Evolutionary conservation across 2,329 filamentous ascomycete species (phyloP), one percentile per base, ranked within the genome.

Genomic region (Amesomyces nigricolor): DNA sequence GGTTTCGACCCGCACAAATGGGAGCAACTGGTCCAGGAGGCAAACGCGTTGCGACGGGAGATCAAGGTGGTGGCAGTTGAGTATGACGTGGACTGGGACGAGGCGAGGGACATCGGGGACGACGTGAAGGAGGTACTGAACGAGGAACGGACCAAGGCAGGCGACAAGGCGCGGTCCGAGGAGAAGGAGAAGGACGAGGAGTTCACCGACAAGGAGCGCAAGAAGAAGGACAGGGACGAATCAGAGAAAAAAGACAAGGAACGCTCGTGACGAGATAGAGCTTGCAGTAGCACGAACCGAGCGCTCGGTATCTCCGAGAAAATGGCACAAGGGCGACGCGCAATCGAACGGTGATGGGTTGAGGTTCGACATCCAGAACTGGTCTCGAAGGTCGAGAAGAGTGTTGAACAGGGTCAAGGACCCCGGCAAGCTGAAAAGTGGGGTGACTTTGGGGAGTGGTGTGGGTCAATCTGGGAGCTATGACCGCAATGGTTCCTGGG

Each of bases 61-160:
- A 88, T 96, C 69, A 88, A 87, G 71, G 78, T 79, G 14, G 81
- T 95, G 8, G 90, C 91, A 0, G 81, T 85, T 35, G 90, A 96
- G 71, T 96, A 96, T 68, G 90, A 95, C 63, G 89, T 91, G 7
- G 89, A 92, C 50, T 96, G 90, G 89, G 82, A 95, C 64, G 89
- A 94, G 73, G 79, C 77, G 58, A 75, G 75, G 59, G 88, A 95
- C 62, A 82, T 92, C 50, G 83, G 81, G n/a, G 82, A 86, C 63
- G 79, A 87, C 32, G 78, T 84, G 0, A 78, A 77, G 68, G 73
- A 82, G 62, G 77, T 77, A 14, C 67, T 85, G 32, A 79, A 81
- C 58, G 72, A 78, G 58, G 80, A 83, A 65, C 71, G 74, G 59
- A 71, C 70, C 39, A 70, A 71, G 54, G 69, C 69, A 32, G 68